A percentile compares a stretch with the other conserved stretches of the same genome.
Evolutionary conservation across 2,329 filamentous ascomycete species (phyloP).

Genomic region (Hypoxylon sp.): DNA sequence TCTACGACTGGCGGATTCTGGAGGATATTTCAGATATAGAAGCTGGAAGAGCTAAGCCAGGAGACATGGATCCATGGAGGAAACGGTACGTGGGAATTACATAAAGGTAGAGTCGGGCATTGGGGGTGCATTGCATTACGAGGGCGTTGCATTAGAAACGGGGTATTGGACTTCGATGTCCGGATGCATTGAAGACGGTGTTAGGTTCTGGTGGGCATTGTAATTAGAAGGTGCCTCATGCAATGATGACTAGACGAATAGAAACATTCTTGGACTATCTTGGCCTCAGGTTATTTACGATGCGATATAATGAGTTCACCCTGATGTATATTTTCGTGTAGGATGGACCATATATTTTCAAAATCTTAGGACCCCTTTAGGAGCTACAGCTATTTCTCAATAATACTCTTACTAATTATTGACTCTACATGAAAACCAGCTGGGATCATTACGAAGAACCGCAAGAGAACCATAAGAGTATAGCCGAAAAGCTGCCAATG

Average conservation of each 20-base stretch:
- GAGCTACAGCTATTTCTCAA: no score
- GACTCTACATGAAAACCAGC: no score
- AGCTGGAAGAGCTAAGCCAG: conserved; percentile 53
- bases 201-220: background rate
- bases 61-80: conserved; percentile 60
- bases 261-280: background rate
- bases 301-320: background rate
- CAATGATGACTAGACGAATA: conserved; percentile 8
- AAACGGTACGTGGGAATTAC: conserved; percentile 62
- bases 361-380: background rate
- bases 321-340: background rate
- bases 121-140: conserved; percentile 15
- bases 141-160: conserved; percentile 12
- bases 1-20: conserved; percentile 65
- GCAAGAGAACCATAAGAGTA: no score
- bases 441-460: no score
- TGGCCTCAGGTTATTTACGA: background rate
- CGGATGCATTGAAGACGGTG: background rate
- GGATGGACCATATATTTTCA: background rate
- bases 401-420: no score
- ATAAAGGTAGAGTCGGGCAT: conserved; percentile 46
- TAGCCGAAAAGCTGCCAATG: no score
- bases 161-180: background rate
- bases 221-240: conserved; percentile 8
- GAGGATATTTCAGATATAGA: conserved; percentile 60